Evolutionary conservation across 306 rosid species (phyloP).

Genomic region (Glycyrrhiza uralensis): DNA sequence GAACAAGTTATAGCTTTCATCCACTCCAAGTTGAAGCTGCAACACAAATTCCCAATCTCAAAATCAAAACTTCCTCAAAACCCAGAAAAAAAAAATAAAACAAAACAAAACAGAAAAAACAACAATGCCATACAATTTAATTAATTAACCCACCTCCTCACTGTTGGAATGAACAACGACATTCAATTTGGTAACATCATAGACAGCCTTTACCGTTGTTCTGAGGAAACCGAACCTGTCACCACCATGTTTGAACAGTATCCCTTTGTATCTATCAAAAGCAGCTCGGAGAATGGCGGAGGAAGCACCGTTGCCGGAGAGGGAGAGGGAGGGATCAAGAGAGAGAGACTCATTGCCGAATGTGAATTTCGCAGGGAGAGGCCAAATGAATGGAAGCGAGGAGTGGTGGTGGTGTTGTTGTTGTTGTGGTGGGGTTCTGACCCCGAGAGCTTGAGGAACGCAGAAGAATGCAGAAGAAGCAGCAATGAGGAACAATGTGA

Average conservation of each 20-base stretch:
- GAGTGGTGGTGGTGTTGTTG: constrained; percentile 14
- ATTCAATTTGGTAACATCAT: constrained; percentile 53
- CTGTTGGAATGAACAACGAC: too few relatives aligned
- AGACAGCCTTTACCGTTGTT: constrained; percentile 28
- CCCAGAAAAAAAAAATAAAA: background rate
- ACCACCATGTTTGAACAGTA: constrained; percentile 52
- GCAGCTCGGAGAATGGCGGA: constrained; percentile 53
- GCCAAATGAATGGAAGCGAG: constrained; percentile 75
- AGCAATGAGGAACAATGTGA: constrained; percentile 24
- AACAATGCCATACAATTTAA: too few relatives aligned
- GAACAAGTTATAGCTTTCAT: constrained; percentile 83
- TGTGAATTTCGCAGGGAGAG: constrained; percentile 66
- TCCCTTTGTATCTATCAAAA: constrained; percentile 66
- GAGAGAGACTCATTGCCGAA: constrained; percentile 63
- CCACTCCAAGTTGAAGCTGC: constrained; percentile 97
- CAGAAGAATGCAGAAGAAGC: constrained; percentile 10
- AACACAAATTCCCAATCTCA: constrained; percentile 1
- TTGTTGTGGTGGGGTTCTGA: constrained; percentile 5
- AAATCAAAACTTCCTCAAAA: constrained; percentile 22
- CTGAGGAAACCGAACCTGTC: constrained; percentile 27
- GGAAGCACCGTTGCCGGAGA: constrained; percentile 47
- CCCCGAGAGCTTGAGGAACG: constrained; percentile 24
- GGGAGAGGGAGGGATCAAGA: constrained; percentile 67
- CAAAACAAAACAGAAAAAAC: too few relatives aligned
- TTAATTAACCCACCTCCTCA: too few relatives aligned